phyloP scores from a whole-genome alignment of 768 basidiomycete genomes.

The Amanita exitialis region DNA sequence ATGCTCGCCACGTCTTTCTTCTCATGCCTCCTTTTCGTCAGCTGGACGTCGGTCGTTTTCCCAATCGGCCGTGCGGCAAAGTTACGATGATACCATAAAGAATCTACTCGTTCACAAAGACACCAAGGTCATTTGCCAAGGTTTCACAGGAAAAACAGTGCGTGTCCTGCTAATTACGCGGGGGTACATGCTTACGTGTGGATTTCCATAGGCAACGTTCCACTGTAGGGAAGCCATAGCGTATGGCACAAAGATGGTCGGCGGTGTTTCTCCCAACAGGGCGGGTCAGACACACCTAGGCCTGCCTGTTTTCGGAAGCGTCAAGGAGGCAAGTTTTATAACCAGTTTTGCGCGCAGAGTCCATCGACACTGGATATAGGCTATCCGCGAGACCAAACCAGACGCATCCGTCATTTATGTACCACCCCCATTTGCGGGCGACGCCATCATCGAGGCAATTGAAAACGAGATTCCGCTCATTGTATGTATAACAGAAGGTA shows the following conservation, averaged over 20 bases:
- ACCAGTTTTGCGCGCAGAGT: background rate
- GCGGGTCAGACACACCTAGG: constrained; percentile 94
- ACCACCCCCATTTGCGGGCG: constrained; percentile 91
- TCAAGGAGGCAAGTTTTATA: constrained; percentile 63
- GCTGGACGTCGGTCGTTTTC: constrained; percentile 77
- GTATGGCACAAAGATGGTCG: constrained; percentile 96
- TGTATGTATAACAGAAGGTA: constrained; percentile 98
- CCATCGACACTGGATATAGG: constrained; percentile 36
- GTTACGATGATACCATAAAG: constrained; percentile 82
- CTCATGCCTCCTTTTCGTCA: constrained; percentile 14
- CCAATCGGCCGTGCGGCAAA: constrained; percentile 58
- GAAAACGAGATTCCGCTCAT: constrained; percentile 97
- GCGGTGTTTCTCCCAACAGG: constrained; percentile 94
- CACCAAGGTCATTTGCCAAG: constrained; percentile 90
- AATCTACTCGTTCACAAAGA: constrained; percentile 93
- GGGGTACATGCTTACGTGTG: background rate
- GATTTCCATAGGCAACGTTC: constrained; percentile 72
- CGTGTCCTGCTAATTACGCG: constrained; percentile 15
- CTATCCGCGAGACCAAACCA: constrained; percentile 75
- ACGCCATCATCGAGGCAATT: constrained; percentile 97
- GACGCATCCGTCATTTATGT: constrained; percentile 97
- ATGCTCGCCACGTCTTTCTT: background rate
- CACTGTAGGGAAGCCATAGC: constrained; percentile 89
- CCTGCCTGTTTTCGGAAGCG: constrained; percentile 87
- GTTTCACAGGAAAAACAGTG: constrained; percentile 93